Base-by-base conservation (phyloP, 2,329 filamentous ascomycete genomes). In the Sclerotinia subarctica region DNA sequence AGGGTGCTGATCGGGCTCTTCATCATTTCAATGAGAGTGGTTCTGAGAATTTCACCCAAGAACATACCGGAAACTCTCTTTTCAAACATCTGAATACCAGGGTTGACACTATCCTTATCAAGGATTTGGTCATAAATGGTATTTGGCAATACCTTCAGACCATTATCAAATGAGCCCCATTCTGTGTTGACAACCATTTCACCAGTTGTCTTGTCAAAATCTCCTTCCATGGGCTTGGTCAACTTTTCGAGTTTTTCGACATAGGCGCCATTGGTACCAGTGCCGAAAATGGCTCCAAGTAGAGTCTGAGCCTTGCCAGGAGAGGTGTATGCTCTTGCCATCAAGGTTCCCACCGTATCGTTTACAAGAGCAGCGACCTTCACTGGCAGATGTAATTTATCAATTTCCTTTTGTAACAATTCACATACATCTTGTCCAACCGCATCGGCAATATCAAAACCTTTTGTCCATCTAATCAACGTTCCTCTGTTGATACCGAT, bases 61-160 rank as follows among this genome's bases (percentile, higher is more conserved):
- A 98, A 99, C 94, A 99, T 98, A 78, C 95, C 95, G 0, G 93
- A 97, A 21, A 99, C 90, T 59, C 94, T 91, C 85, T 99, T 99
- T 82, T 99, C 95, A 77, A 98, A 99, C 92, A 98, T 97, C 78
- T 99, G 95, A 70, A 96, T 88, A 35, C 95, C 95, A 0, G 94
- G 94, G 79, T 99, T 98, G 74, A 92, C 88, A 72, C 90, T 95
- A 69, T 90, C 87, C 68, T 82, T 81, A 79, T 99, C 94, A 32
- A 99, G 84, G 68, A 88, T 85, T 62, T 83, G 81, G 77, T 99
- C 95, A 81, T 93, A 98, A 0, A 87, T 82, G 0, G 94, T 98
- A 75, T 88, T 90, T 57, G 94, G 95, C 52, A 99, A 84, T 26
- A 96, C 91, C 73, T 90, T 92, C 72, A 98, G 87, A 74, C 91